Percentiles rank a stretch among this genome's conserved stretches.
Evolutionary conservation across 2,329 filamentous ascomycete species (phyloP).

Genomic region (Phaeomoniella chlamydospora): DNA sequence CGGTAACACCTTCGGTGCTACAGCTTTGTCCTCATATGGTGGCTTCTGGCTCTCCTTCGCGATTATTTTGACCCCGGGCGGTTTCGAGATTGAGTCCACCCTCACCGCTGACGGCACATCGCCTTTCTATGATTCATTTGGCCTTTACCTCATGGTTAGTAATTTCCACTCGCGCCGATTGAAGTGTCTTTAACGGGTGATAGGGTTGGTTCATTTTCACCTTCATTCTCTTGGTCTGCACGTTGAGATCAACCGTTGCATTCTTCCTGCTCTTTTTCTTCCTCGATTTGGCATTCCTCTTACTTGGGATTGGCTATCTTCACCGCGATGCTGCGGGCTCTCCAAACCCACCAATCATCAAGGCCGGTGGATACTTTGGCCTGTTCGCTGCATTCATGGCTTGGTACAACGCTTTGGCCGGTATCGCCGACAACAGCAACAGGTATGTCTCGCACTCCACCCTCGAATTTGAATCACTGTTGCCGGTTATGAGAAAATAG

Average conservation of each 20-base stretch:
- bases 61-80: slow-evolving; percentile 54
- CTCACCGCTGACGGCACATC: slow-evolving; percentile 15
- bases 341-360: slow-evolving; percentile 39
- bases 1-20: slow-evolving; percentile 79
- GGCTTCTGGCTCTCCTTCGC: slow-evolving; percentile 71
- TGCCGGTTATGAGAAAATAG: background rate
- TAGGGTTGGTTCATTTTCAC: slow-evolving; percentile 76
- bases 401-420: slow-evolving; percentile 77
- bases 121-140: slow-evolving; percentile 46
- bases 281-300: slow-evolving; percentile 61
- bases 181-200: slow-evolving; percentile 3
- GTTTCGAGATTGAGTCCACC: slow-evolving; percentile 45
- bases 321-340: slow-evolving; percentile 28
- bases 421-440: slow-evolving; percentile 54
- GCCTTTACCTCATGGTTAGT: slow-evolving; percentile 54
- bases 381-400: slow-evolving; percentile 66
- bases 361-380: slow-evolving; percentile 67
- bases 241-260: slow-evolving; percentile 60
- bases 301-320: slow-evolving; percentile 53
- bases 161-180: background rate
- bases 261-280: slow-evolving; percentile 68
- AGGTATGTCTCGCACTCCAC: slow-evolving; percentile 7
- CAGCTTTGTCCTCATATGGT: slow-evolving; percentile 66
- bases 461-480: background rate
- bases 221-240: slow-evolving; percentile 57